A percentile compares a stretch with the other conserved stretches of the same genome.
phyloP scores from a whole-genome alignment of 2,329 filamentous ascomycete species.

The Diaporthe citrichinensis region DNA sequence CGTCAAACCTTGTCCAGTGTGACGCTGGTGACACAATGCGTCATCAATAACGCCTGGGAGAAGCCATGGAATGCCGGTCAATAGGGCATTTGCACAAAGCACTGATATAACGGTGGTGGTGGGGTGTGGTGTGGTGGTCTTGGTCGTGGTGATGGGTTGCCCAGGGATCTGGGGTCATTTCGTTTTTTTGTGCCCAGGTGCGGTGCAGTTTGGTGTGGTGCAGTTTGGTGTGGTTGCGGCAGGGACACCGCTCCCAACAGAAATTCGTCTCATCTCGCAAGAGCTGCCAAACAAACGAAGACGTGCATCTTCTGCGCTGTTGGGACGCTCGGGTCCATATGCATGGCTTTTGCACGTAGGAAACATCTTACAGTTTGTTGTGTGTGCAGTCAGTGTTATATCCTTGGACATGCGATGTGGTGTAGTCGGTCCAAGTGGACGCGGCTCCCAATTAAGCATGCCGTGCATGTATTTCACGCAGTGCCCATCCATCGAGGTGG shows the following conservation, averaged over 20 bases:
- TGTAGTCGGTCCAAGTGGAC: neutral
- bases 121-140: neutral
- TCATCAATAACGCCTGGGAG: neutral
- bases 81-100: neutral
- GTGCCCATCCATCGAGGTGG: neutral
- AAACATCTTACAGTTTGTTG: neutral
- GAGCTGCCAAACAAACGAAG: constrained; percentile 1
- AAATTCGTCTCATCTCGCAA: constrained; percentile 32
- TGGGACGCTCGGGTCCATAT: neutral
- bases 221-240: neutral
- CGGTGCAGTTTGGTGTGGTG: neutral
- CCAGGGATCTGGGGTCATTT: constrained; percentile 7
- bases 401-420: too few species aligned
- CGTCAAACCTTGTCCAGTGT: constrained; percentile 26
- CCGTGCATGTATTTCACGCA: neutral
- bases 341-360: neutral
- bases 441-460: constrained; percentile 15
- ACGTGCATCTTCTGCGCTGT: neutral
- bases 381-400: neutral
- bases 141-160: neutral
- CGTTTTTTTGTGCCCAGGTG: neutral
- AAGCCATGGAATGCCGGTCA: constrained; percentile 22
- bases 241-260: constrained; percentile 17
- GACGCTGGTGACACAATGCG: constrained; percentile 28
- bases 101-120: neutral